Base-by-base conservation (phyloP, 116 monocot species). In the Papilionanthe hybrid region DNA sequence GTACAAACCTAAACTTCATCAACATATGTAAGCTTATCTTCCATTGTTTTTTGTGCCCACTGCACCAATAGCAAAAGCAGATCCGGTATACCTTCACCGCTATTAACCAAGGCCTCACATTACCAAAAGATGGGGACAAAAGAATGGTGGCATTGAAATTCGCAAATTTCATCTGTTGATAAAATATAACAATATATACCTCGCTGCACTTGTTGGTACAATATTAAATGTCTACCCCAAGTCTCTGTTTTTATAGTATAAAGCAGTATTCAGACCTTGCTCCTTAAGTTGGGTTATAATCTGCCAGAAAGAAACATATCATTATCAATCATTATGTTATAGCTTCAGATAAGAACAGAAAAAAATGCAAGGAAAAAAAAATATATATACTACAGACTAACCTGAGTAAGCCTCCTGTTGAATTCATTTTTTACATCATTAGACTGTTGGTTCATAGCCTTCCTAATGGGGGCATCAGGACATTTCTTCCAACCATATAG, bases 191-290 rank as follows among this genome's bases (percentile, higher is more conserved):
- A 72, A 42, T 73, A 75, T 58, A 55, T 90, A 97, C 97, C 89
- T 97, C 56, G 92, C 84, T 76, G 97, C 97, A 91, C 97, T 97
- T 77, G 97, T 97, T n/a, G 97, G 97, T 75, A 97, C 92, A 83
- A 97, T 97, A 75, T 89, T 97, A 85, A 78, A 94, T 56, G 92
- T 92, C 85, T 97, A 94, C 55, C 88, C 94, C 94, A 92, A 92
- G 27, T 97, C 91, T 88, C 83, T 94, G 72, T 97, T 94, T 86
- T 97, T 94, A 77, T 92, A 97, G 76, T 97, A 97, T 17, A 97
- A 76, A 78, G 89, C 88, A 42, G 97, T 94, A 82, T 97, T 97
- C 81, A 97, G 66, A 25, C 97, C 97, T 81, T 97, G 92, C 81
- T 92, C 92, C 86, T 88, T 92, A 80, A 97, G 91, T 74, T 94